Percentiles rank a stretch among this genome's conserved stretches.
phyloP scores from a whole-genome alignment of 2,329 filamentous ascomycete genomes.

The Diaporthe vaccinii region DNA sequence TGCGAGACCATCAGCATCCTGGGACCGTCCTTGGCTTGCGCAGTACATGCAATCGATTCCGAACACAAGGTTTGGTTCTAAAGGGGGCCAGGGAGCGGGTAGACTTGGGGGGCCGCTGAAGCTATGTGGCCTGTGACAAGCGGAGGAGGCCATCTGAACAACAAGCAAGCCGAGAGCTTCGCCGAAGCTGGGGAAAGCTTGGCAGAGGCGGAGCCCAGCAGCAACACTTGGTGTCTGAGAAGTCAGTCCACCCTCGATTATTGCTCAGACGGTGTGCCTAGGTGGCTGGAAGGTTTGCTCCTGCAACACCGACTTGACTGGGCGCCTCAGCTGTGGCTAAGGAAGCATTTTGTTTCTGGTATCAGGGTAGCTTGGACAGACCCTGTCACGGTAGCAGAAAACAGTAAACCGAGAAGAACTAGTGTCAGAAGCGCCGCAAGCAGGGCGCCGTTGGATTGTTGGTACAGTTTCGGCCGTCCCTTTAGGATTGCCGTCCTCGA shows the following conservation, averaged over 20 bases:
- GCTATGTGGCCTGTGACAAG: background rate
- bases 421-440: constrained; percentile 9
- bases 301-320: background rate
- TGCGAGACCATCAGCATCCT: background rate
- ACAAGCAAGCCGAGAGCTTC: constrained; percentile 10
- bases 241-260: background rate
- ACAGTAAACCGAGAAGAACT: background rate
- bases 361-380: background rate
- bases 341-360: background rate
- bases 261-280: background rate
- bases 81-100: background rate
- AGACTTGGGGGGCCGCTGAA: background rate
- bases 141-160: constrained; percentile 5
- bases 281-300: background rate
- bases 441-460: constrained; percentile 19
- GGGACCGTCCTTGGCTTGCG: background rate
- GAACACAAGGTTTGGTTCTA: background rate
- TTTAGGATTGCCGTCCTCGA: background rate
- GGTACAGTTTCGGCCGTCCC: background rate
- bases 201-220: constrained; percentile 7
- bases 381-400: constrained; percentile 4
- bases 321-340: background rate
- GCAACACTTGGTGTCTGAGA: constrained; percentile 12
- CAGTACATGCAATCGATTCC: background rate
- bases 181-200: constrained; percentile 4